These are phyloP conservation scores for Filosporella fistucella DNA, from an alignment of 495 filamentous ascomycete species.

Conservation along the genomic window DNA sequence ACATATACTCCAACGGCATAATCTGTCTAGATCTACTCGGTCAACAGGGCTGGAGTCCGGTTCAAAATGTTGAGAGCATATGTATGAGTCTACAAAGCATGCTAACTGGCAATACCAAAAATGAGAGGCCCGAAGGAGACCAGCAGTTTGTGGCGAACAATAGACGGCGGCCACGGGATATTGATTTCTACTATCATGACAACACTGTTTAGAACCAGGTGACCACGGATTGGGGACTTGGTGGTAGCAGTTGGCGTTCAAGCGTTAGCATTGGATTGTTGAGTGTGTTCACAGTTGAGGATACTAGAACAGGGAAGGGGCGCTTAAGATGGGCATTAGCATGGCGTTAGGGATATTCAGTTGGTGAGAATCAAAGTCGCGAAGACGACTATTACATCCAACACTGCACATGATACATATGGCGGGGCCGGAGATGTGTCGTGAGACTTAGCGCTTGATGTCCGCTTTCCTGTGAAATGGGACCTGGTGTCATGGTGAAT, in stretches of 20 bases:
- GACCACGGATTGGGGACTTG: background rate
- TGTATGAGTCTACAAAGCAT: constrained; percentile 99
- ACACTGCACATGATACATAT: too few relatives aligned
- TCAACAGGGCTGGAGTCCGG: constrained; percentile 83
- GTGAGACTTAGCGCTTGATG: too few relatives aligned
- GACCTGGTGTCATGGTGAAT: too few relatives aligned
- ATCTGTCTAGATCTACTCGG: constrained; percentile 96
- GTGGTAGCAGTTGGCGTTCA: too few relatives aligned
- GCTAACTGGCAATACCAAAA: constrained; percentile 89
- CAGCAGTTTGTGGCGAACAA: constrained; percentile 80
- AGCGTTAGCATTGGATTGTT: background rate
- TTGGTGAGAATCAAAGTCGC: too few relatives aligned
- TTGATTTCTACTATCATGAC: constrained; percentile 85
- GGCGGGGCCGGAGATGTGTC: too few relatives aligned
- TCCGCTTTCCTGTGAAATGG: too few relatives aligned
- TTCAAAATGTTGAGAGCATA: constrained; percentile 94
- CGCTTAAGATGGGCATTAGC: too few relatives aligned
- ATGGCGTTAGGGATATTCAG: too few relatives aligned
- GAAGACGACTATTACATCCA: too few relatives aligned
- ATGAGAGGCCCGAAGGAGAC: constrained; percentile 82
- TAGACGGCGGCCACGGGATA: constrained; percentile 71
- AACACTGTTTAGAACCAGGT: constrained; percentile 64
- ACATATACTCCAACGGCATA: constrained; percentile 97
- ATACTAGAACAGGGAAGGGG: too few relatives aligned
- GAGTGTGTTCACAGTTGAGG: too few relatives aligned